Evolutionary conservation across 2,329 filamentous ascomycete genomes (phyloP).

Genomic region (Pleoardoris graminearum): DNA sequence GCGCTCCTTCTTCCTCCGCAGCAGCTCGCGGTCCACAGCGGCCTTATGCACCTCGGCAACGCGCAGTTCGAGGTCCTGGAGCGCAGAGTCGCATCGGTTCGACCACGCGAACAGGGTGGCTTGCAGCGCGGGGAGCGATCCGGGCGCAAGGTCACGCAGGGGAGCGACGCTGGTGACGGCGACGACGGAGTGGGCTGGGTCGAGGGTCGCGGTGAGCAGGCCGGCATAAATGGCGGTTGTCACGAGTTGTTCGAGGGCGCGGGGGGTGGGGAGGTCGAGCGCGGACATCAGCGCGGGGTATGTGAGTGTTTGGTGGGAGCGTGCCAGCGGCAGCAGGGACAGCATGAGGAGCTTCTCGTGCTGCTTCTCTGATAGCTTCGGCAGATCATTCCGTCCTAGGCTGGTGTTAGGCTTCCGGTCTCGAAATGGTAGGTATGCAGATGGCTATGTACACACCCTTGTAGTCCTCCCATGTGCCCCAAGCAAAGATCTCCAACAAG

Average conservation of each 20-base stretch:
- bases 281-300: slow-evolving; percentile 70
- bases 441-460: slow-evolving; percentile 54
- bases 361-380: slow-evolving; percentile 72
- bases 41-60: slow-evolving; percentile 65
- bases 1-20: slow-evolving; percentile 48
- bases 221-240: slow-evolving; percentile 86
- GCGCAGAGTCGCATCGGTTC: slow-evolving; percentile 72
- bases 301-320: slow-evolving; percentile 65
- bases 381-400: slow-evolving; percentile 59
- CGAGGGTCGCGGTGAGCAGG: slow-evolving; percentile 79
- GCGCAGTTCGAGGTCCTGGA: slow-evolving; percentile 75
- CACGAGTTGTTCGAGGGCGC: slow-evolving; percentile 82
- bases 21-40: slow-evolving; percentile 47
- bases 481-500: slow-evolving; percentile 85
- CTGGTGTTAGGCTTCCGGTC: neutral
- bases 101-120: slow-evolving; percentile 74
- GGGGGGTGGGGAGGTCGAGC: slow-evolving; percentile 67
- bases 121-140: slow-evolving; percentile 70
- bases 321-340: slow-evolving; percentile 79
- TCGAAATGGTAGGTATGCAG: neutral
- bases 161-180: slow-evolving; percentile 80
- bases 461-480: slow-evolving; percentile 86
- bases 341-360: slow-evolving; percentile 86
- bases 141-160: slow-evolving; percentile 80
- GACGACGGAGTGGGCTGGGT: slow-evolving; percentile 74